Evolutionary conservation across 2,329 filamentous ascomycete species (phyloP).

Genomic region (Biscogniauxia marginata): DNA sequence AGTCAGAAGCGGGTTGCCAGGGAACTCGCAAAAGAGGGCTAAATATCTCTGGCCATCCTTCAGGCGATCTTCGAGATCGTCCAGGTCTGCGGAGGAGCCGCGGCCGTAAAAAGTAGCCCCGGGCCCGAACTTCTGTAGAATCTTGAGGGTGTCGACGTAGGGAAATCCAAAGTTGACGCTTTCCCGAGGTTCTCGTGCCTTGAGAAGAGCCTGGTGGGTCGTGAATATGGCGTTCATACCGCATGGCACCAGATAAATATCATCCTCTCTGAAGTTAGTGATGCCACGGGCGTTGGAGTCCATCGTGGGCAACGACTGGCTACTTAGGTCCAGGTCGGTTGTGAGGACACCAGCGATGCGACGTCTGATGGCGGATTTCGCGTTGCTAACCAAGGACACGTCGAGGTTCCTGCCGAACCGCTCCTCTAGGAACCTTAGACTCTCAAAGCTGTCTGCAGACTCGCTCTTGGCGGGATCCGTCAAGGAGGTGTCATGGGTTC

Average conservation of each 20-base stretch:
- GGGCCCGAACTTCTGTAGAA: constrained; percentile 89
- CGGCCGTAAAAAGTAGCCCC: constrained; percentile 87
- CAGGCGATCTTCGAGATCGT: constrained; percentile 75
- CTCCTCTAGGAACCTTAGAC: constrained; percentile 83
- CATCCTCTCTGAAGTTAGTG: constrained; percentile 71
- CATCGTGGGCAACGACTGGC: constrained; percentile 51
- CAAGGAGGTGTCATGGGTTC: constrained; percentile 16
- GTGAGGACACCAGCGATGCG: constrained; percentile 86
- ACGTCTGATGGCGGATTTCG: constrained; percentile 79
- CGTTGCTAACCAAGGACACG: constrained; percentile 72
- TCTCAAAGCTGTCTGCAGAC: constrained; percentile 57
- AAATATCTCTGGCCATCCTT: constrained; percentile 72
- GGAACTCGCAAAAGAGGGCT: constrained; percentile 91
- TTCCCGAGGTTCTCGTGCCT: constrained; percentile 61
- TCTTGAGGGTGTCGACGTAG: constrained; percentile 95
- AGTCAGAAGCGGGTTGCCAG: constrained; percentile 83
- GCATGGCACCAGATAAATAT: constrained; percentile 83
- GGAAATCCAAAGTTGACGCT: constrained; percentile 96
- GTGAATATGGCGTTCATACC: constrained; percentile 98
- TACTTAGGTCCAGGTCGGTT: constrained; percentile 63
- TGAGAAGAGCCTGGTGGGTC: constrained; percentile 72
- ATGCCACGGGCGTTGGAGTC: constrained; percentile 53
- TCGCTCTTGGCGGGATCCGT: constrained; percentile 20
- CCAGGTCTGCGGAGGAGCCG: constrained; percentile 73
- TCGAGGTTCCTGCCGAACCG: constrained; percentile 91